Evolutionary conservation across 129 eudicot genomes (phyloP).

Genomic region (Helianthus tuberosus): DNA sequence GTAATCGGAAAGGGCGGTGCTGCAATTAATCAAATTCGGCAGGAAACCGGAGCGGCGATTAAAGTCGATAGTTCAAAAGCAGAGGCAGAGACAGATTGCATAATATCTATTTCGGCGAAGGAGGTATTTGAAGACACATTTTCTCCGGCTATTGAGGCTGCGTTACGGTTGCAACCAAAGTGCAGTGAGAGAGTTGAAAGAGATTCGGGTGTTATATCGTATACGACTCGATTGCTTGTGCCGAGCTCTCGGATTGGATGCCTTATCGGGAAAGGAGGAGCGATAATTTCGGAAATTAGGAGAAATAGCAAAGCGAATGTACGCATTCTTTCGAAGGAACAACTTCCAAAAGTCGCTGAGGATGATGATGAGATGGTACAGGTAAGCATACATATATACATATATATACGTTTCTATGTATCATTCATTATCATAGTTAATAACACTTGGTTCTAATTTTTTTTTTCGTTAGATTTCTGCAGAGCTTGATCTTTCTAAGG

Average conservation of each 20-base stretch:
- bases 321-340: conserved; percentile 85
- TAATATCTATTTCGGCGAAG: conserved; percentile 74
- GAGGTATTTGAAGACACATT: conserved; percentile 86
- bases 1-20: conserved; percentile 94
- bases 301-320: conserved; percentile 85
- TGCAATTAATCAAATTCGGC: conserved; percentile 90
- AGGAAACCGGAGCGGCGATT: conserved; percentile 80
- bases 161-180: conserved; percentile 88
- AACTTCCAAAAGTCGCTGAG: conserved; percentile 92
- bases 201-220: conserved; percentile 88
- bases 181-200: conserved; percentile 97
- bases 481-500: conserved; percentile 82
- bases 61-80: conserved; percentile 89
- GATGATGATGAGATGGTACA: conserved; percentile 98
- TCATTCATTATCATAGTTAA: conserved; percentile 10
- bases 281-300: conserved; percentile 88
- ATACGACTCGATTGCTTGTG: conserved; percentile 83
- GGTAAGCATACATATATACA: conserved; percentile 41
- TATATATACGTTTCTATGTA: neutral
- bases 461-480: conserved; percentile 65
- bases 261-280: conserved; percentile 96
- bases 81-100: conserved; percentile 74
- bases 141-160: conserved; percentile 93
- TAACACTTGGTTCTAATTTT: neutral
- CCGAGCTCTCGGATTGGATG: conserved; percentile 89